phyloP scores from a whole-genome alignment of 129 eudicot genomes.

The Silybum marianum region DNA sequence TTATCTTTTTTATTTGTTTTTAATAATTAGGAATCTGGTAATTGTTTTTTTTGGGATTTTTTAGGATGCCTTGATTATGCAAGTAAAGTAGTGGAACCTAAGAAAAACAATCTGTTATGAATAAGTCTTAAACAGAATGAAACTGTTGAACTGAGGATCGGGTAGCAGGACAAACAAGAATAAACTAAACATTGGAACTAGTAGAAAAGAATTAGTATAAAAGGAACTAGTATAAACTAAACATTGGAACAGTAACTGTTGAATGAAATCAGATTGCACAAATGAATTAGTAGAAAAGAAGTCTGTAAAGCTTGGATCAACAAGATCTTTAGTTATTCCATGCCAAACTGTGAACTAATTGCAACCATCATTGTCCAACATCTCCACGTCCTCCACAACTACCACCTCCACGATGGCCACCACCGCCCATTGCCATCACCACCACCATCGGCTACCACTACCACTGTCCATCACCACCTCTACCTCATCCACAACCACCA shows the following conservation, averaged over 20 bases:
- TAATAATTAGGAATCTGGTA: not conserved
- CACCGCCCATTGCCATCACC: not conserved
- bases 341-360: not conserved
- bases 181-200: not conserved
- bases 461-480: not conserved
- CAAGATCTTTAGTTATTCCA: not conserved
- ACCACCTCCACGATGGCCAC: not conserved
- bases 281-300: not conserved
- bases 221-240: not conserved
- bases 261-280: not conserved
- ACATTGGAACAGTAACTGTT: not conserved
- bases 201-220: too few species aligned
- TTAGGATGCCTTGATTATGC: not conserved
- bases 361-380: not conserved
- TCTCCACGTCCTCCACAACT: not conserved
- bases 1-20: not conserved
- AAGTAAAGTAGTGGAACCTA: not conserved
- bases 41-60: slow-evolving; percentile 8
- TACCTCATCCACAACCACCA: not conserved
- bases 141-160: not conserved
- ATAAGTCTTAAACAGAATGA: not conserved
- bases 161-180: not conserved
- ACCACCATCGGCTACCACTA: not conserved
- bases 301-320: not conserved
- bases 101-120: not conserved